phyloP scores from a whole-genome alignment of 495 filamentous ascomycete species.

The Cercophora newfieldiana region DNA sequence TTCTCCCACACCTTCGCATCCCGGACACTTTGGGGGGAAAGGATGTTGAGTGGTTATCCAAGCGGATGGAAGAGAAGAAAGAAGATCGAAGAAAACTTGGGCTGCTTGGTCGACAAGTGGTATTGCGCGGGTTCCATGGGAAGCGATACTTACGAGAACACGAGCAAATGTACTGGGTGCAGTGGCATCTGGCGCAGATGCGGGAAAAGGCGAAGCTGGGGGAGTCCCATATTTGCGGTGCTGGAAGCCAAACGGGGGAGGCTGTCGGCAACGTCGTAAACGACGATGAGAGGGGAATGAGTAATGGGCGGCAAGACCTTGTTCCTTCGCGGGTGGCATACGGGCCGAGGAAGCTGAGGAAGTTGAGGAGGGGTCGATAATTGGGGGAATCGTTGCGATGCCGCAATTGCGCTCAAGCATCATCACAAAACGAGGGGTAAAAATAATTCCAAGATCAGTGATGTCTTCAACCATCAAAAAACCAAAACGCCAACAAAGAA shows the following conservation, averaged over 20 bases:
- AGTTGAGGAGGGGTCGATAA: background rate
- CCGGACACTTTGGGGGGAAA: slow-evolving; percentile 44
- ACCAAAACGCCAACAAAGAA: background rate
- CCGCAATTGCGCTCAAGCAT: background rate
- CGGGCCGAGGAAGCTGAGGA: background rate
- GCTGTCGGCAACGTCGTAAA: background rate
- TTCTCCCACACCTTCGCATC: slow-evolving; percentile 42
- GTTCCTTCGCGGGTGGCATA: background rate
- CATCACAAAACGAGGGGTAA: no score
- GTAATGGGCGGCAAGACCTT: background rate
- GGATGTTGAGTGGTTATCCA: slow-evolving; percentile 55
- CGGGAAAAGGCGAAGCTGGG: background rate
- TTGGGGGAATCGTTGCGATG: background rate
- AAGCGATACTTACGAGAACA: slow-evolving; percentile 67
- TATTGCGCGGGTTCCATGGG: slow-evolving; percentile 61
- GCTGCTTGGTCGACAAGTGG: slow-evolving; percentile 60
- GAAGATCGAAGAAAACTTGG: slow-evolving; percentile 59
- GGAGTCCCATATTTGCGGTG: background rate
- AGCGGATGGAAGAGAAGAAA: slow-evolving; percentile 63
- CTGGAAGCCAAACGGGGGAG: background rate
- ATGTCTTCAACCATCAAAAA: background rate
- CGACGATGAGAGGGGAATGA: background rate
- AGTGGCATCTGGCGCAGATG: slow-evolving; percentile 29
- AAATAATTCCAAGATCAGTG: background rate
- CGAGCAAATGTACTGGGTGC: slow-evolving; percentile 69